Base-by-base conservation (phyloP, 2,329 filamentous ascomycete genomes). In the Penicillium digitatum region DNA sequence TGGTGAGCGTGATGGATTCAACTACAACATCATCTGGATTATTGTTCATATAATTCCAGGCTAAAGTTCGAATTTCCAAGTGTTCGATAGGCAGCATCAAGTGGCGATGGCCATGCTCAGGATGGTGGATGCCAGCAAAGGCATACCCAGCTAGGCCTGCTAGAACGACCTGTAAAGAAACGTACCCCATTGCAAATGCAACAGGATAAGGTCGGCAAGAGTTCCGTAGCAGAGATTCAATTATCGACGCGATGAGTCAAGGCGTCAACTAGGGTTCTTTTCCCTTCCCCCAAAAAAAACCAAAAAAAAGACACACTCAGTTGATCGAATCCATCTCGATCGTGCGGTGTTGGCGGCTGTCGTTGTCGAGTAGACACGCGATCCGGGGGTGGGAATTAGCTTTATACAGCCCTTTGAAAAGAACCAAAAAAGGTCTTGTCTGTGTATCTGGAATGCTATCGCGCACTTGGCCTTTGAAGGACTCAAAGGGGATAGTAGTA, bases 121-220 rank as follows among this genome's bases (percentile, higher is more conserved):
- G 64, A 18, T 69, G 64, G 52, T 65, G 65, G 44, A 61, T 47
- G 38, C 66, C 63, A 50, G 68, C 70, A 46, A 69, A 55, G 39
- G 59, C 63, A 45, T 62, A 55, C 40, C 63, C 59, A 53, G 66
- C 61, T 40, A 67, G 31, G 11, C 47, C 55, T 27, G 64, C 64
- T 20, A 63, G 49, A 49, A 67, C 51, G 44, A 71, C 42, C 56
- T 65, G 38, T 54, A 67, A 40, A 31, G 66, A 64, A 52, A 56
- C 58, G 48, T 67, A 68, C 60, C 70, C 66, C 69, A 72, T 72
- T 35, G 37, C 60, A 55, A 26, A n/a, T 8, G 34, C 6, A 24
- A 12, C 22, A n/a, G 12, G 4, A 16, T 24, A n/a, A 7, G n/a
- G 32, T n/a, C 9, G 40, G 18, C 22, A 29, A 27, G 18, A 40